These are phyloP conservation scores for Neocucurbitaria cava DNA, from an alignment of 2,329 filamentous ascomycete species.

Conservation along the genomic window DNA sequence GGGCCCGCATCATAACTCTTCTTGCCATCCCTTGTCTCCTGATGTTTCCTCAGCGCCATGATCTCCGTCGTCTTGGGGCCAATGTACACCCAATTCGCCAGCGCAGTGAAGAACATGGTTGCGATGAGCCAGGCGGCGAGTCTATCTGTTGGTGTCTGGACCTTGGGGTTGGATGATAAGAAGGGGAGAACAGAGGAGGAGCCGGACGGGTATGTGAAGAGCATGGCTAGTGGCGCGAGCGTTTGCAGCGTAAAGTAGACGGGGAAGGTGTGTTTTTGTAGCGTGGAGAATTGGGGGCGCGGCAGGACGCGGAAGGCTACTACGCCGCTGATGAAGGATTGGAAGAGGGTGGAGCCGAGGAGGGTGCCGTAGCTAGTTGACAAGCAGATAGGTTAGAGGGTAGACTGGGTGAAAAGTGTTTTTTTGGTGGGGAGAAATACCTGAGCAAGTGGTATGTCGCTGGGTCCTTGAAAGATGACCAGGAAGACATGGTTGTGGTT, in stretches of 20 bases:
- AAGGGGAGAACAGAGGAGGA: conserved; percentile 11
- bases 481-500: conserved; percentile 51
- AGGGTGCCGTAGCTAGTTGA: conserved; percentile 84
- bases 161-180: conserved; percentile 7
- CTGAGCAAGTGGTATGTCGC: conserved; percentile 79
- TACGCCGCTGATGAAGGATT: conserved; percentile 78
- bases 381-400: conserved; percentile 10
- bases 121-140: conserved; percentile 64
- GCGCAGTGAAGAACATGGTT: conserved; percentile 72
- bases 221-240: conserved; percentile 72
- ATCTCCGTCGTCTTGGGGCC: conserved; percentile 77
- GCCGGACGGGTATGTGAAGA: conserved; percentile 74
- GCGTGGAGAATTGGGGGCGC: conserved; percentile 77
- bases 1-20: conserved; percentile 79
- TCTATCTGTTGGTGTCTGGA: conserved; percentile 17
- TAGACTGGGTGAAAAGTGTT: conserved; percentile 6
- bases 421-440: conserved; percentile 53
- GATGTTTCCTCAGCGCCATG: conserved; percentile 78
- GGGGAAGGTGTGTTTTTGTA: conserved; percentile 81
- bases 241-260: conserved; percentile 89
- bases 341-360: conserved; percentile 85
- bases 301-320: conserved; percentile 79
- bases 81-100: conserved; percentile 73
- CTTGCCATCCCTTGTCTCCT: conserved; percentile 91
- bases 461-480: conserved; percentile 63